Percentiles rank a stretch among this genome's conserved stretches.
Evolutionary conservation across 139 green algal genomes (phyloP).

Genomic region (Picochlorum sp.): DNA sequence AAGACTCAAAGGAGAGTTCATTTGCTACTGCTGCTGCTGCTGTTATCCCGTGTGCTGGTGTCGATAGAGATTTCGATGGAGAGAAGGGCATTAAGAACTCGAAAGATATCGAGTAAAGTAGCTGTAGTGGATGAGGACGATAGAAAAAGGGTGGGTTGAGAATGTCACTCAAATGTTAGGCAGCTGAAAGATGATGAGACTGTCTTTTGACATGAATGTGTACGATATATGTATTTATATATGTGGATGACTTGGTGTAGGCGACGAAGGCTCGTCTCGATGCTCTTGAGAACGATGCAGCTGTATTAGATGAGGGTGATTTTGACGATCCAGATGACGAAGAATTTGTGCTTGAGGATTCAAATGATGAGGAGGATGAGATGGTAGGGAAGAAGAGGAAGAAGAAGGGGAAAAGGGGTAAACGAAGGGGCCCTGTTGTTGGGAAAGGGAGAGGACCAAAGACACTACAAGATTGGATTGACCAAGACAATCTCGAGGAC

Average conservation of each 20-base stretch:
- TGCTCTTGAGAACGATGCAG: constrained; percentile 65
- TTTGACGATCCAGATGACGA: constrained; percentile 41
- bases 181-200: neutral
- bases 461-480: constrained; percentile 52
- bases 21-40: no score
- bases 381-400: constrained; percentile 30
- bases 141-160: constrained; percentile 34
- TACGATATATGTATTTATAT: neutral
- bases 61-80: constrained; percentile 7
- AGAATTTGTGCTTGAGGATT: constrained; percentile 44
- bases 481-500: constrained; percentile 50
- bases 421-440: constrained; percentile 38
- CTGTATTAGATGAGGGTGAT: constrained; percentile 31
- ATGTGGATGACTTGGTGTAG: constrained; percentile 15
- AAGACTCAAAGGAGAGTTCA: no score
- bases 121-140: constrained; percentile 52
- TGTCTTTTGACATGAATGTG: no score
- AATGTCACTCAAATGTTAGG: neutral
- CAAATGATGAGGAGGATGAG: constrained; percentile 26
- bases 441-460: constrained; percentile 34
- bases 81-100: constrained; percentile 31
- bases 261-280: constrained; percentile 54
- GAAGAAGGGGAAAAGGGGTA: constrained; percentile 18
- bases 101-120: constrained; percentile 66
- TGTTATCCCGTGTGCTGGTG: no score